Evolutionary conservation across 257 asterid species (phyloP).

Genomic region (Fraxinus pennsylvanica): DNA sequence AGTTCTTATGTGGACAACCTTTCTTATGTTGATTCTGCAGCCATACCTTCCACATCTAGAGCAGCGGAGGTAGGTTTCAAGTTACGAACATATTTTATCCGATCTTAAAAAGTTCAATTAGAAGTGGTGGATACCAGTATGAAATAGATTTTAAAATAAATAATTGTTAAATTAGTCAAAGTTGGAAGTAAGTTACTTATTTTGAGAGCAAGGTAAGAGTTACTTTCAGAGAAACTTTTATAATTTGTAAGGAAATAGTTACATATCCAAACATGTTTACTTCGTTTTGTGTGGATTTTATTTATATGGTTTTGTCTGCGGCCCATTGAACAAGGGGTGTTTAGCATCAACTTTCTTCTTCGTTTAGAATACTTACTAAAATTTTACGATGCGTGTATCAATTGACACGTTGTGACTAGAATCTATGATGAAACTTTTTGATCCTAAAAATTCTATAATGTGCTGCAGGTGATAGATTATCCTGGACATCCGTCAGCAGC

Average conservation of each 20-base stretch:
- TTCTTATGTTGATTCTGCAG: constrained; percentile 55
- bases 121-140: no score
- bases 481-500: constrained; percentile 56
- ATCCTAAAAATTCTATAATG: not conserved
- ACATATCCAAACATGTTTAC: not conserved
- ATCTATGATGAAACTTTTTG: not conserved
- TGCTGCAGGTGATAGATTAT: constrained; percentile 51
- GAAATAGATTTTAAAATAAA: not conserved
- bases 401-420: not conserved
- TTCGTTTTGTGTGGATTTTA: not conserved
- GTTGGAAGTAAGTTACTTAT: not conserved
- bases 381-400: not conserved
- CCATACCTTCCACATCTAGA: constrained; percentile 69
- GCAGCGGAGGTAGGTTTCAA: constrained; percentile 57
- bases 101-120: not conserved
- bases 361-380: not conserved
- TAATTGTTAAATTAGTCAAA: not conserved
- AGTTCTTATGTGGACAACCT: constrained; percentile 56
- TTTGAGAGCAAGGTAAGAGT: not conserved
- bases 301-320: not conserved
- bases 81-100: not conserved
- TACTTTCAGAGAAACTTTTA: not conserved
- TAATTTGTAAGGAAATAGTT: not conserved
- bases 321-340: not conserved
- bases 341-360: not conserved